Base-by-base conservation (phyloP, 2,329 filamentous ascomycete species). In the Xylariaceae sp. region DNA sequence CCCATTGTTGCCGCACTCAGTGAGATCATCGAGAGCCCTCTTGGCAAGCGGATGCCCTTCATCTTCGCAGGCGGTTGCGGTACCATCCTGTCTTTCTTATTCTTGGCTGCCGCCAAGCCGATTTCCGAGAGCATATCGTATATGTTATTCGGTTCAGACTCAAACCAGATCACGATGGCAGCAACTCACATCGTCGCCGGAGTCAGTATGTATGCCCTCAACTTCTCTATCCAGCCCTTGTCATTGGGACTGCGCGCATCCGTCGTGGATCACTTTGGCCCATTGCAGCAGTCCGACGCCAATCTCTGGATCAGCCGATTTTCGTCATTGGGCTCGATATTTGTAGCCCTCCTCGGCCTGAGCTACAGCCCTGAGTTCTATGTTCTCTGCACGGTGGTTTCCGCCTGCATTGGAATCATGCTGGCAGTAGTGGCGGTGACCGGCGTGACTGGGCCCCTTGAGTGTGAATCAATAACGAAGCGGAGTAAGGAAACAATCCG, bases 261-360 rank as follows among this genome's bases (percentile, higher is more conserved):
- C 39, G 53, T 55, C 10, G 39, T 55, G 39, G 53, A 55, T 37
- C 13, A 55, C 53, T 55, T 55, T 49, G 39, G 37, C 42, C 53
- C 53, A n/a, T 13, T 18, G 39, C 37, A 55, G 42, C 39, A 55
- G 53, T 23, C 53, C 42, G 17, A 55, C 13, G 53, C 39, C 17
- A 55, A 55, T 47, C 53, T 55, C 39, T 45, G 37, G 53, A 55
- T 55, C 18, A n/a, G 39, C 23, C 39, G 23, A 3, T 55, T 55
- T 17, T 47, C 39, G 11, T 47, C 39, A 10, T 2, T 45, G 39
- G 53, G 53, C 23, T 55, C 53, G 1, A 55, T 55, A 18, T 55
- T 49, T 30, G 44, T 55, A 11, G 53, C 53, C 23, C 44, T 55
- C 6, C 13, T 55, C n/a, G 39, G 53, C 42, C 44, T 55, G 44